Conservation (phyloP, 148 eudicot genomes). For the Rhododendron kiyosumense region DNA sequence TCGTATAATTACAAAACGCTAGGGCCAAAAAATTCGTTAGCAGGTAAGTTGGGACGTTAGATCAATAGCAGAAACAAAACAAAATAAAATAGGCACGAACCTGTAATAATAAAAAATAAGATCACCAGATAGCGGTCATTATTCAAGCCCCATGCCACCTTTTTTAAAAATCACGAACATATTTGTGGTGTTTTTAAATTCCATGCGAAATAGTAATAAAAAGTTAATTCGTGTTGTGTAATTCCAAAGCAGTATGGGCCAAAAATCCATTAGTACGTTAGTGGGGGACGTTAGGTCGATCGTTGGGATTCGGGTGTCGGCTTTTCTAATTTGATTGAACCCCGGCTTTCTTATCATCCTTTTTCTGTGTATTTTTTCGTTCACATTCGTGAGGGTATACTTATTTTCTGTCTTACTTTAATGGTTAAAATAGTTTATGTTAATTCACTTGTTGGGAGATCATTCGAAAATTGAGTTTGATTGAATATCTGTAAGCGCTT, state of each 20-base stretch:
- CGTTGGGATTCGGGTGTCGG: conserved; percentile 13
- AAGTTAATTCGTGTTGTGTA: neutral
- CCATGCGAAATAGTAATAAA: neutral
- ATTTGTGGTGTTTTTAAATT: neutral
- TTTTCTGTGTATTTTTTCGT: neutral
- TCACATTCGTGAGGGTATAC: too few species aligned
- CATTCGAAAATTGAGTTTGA: too few species aligned
- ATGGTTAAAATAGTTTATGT: too few species aligned
- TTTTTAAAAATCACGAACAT: neutral
- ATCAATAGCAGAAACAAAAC: neutral
- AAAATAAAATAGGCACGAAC: neutral
- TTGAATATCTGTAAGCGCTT: too few species aligned
- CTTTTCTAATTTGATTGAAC: neutral
- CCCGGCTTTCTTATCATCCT: neutral
- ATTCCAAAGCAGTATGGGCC: neutral
- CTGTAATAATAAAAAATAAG: neutral
- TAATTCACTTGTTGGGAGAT: too few species aligned
- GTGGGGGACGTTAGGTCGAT: neutral
- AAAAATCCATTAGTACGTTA: neutral
- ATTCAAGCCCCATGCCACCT: neutral
- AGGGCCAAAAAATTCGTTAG: neutral
- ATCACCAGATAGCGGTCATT: neutral
- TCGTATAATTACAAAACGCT: neutral
- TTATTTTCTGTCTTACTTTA: too few species aligned
- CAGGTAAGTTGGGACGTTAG: neutral